phyloP scores from a whole-genome alignment of 2,329 filamentous ascomycete genomes.

The Pestalotiopsis sp. region DNA sequence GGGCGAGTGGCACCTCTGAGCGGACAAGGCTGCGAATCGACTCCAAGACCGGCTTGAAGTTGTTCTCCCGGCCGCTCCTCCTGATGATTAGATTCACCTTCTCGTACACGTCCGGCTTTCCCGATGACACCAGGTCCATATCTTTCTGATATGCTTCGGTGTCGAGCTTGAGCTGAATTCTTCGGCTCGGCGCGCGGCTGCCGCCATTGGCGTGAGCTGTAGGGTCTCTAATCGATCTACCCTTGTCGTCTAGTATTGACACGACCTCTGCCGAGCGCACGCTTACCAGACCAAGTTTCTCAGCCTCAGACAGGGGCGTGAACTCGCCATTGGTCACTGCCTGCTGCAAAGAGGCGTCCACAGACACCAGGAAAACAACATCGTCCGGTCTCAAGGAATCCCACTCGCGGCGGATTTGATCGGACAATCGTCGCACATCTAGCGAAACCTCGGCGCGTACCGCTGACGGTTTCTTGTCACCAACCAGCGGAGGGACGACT shows the following conservation, averaged over 20 bases:
- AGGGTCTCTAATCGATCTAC: slow-evolving; percentile 68
- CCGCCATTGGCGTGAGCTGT: slow-evolving; percentile 64
- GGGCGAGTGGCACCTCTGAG: slow-evolving; percentile 81
- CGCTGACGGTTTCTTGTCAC: slow-evolving; percentile 78
- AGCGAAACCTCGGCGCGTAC: slow-evolving; percentile 85
- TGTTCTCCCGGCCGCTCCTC: slow-evolving; percentile 86
- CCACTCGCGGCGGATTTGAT: slow-evolving; percentile 82
- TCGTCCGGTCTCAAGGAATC: slow-evolving; percentile 85
- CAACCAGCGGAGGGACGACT: slow-evolving; percentile 79
- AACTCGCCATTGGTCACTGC: slow-evolving; percentile 55
- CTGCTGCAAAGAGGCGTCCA: slow-evolving; percentile 63
- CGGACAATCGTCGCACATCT: slow-evolving; percentile 78
- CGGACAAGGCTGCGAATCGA: slow-evolving; percentile 86
- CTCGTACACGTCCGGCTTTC: slow-evolving; percentile 80
- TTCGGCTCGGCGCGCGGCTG: slow-evolving; percentile 61
- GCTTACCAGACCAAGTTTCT: slow-evolving; percentile 67
- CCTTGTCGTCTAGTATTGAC: slow-evolving; percentile 84
- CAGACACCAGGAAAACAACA: slow-evolving; percentile 81
- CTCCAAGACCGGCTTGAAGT: slow-evolving; percentile 91
- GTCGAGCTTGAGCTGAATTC: slow-evolving; percentile 81
- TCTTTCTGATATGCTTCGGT: slow-evolving; percentile 77
- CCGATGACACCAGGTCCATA: slow-evolving; percentile 62
- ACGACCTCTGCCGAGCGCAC: slow-evolving; percentile 85
- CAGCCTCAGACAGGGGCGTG: slow-evolving; percentile 46
- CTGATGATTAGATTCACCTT: slow-evolving; percentile 84